These are phyloP conservation scores for Cystobasidium onofrii DNA, from an alignment of 768 basidiomycete genomes.

Conservation along the genomic window DNA sequence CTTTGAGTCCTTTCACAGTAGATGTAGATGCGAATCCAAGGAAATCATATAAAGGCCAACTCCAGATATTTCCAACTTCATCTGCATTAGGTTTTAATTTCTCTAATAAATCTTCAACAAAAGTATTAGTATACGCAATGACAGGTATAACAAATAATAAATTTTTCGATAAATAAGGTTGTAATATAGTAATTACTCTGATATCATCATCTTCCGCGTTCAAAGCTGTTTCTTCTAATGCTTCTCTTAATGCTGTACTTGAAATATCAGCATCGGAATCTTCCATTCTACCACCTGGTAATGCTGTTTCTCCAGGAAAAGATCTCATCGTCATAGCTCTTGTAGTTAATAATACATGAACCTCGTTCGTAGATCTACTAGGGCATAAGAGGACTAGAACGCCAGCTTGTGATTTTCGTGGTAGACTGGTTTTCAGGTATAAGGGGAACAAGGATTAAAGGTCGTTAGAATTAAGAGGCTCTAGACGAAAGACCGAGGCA, in stretches of 20 bases:
- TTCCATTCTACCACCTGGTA: constrained; percentile 39
- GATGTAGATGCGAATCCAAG: constrained; percentile 12
- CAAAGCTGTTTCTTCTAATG: constrained; percentile 38
- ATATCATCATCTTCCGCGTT: not conserved
- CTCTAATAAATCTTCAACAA: not conserved
- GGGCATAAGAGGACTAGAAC: constrained; percentile 39
- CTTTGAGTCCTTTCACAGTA: not conserved
- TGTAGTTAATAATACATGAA: constrained; percentile 38
- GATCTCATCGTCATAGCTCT: constrained; percentile 31
- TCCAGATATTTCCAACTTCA: constrained; percentile 39
- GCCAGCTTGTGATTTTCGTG: constrained; percentile 30
- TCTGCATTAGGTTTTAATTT: constrained; percentile 28
- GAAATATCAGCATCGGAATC: constrained; percentile 19
- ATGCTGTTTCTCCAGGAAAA: constrained; percentile 39
- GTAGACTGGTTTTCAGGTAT: too few relatives aligned
- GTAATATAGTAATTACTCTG: constrained; percentile 35
- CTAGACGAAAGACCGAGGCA: too few relatives aligned
- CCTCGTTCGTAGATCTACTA: constrained; percentile 1
- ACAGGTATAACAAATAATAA: constrained; percentile 40
- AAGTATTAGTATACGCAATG: constrained; percentile 32
- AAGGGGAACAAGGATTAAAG: too few relatives aligned
- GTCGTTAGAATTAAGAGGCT: too few relatives aligned
- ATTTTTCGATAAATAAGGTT: constrained; percentile 38
- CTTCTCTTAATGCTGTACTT: constrained; percentile 39
- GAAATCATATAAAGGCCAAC: constrained; percentile 22